phyloP scores from a whole-genome alignment of 768 basidiomycete genomes.

The Calocybe cyanea region DNA sequence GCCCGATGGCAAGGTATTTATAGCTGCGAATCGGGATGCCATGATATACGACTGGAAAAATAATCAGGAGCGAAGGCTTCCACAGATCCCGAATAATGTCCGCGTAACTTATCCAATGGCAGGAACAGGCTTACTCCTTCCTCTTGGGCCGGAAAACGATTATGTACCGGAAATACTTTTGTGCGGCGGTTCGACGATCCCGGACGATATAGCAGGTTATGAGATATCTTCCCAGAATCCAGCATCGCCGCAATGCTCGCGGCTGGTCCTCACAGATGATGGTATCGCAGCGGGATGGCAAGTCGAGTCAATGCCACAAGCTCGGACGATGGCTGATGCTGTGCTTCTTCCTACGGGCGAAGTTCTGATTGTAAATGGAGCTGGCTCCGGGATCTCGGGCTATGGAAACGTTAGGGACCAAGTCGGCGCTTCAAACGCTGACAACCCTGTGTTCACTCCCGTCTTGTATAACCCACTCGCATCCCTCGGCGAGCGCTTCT shows the following conservation, averaged over 20 bases:
- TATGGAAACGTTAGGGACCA: conserved; percentile 71
- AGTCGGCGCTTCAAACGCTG: conserved; percentile 76
- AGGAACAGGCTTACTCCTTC: conserved; percentile 70
- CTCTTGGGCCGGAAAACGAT: conserved; percentile 55
- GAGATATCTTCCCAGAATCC: conserved; percentile 68
- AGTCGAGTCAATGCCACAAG: conserved; percentile 69
- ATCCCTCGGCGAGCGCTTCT: conserved; percentile 55
- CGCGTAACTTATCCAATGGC: conserved; percentile 85
- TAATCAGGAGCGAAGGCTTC: conserved; percentile 59
- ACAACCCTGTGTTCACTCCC: conserved; percentile 63
- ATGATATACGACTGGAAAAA: conserved; percentile 76
- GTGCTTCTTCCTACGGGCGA: conserved; percentile 76
- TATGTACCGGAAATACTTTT: conserved; percentile 70
- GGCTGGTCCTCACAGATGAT: conserved; percentile 58
- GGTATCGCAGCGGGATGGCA: conserved; percentile 72
- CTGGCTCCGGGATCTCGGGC: conserved; percentile 66
- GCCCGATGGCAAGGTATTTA: conserved; percentile 66
- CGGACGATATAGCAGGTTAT: conserved; percentile 56
- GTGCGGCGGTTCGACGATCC: conserved; percentile 71
- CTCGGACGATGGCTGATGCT: conserved; percentile 77
- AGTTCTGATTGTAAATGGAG: conserved; percentile 75
- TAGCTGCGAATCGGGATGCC: conserved; percentile 75
- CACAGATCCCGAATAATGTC: conserved; percentile 69
- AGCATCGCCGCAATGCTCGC: conserved; percentile 71
- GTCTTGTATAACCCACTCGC: conserved; percentile 65